These are phyloP conservation scores for Hirschfeldia incana DNA, from an alignment of 345 rosid species.

Conservation along the genomic window DNA sequence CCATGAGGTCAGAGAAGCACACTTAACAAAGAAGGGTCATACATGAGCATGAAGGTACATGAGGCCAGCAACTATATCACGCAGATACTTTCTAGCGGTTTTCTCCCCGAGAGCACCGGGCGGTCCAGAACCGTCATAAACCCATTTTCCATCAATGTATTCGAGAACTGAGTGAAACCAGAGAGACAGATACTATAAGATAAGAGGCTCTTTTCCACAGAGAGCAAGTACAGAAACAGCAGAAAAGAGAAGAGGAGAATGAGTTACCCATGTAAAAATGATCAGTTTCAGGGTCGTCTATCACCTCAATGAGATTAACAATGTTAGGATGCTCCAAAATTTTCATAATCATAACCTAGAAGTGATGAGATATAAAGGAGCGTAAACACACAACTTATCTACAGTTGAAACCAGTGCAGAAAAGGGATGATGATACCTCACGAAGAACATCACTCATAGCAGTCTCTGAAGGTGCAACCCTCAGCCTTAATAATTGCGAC, in stretches of 20 bases:
- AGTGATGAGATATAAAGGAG: slow-evolving; percentile 3
- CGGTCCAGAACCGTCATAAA: slow-evolving; percentile 61
- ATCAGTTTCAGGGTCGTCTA: slow-evolving; percentile 92
- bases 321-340: slow-evolving; percentile 93
- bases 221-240: slow-evolving; percentile 5
- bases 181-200: background rate
- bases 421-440: slow-evolving; percentile 55
- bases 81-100: slow-evolving; percentile 83
- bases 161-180: slow-evolving; percentile 71
- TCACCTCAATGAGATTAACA: slow-evolving; percentile 96
- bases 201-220: background rate
- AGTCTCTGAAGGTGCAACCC: slow-evolving; percentile 97
- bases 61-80: slow-evolving; percentile 84
- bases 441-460: slow-evolving; percentile 98
- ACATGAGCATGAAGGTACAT: slow-evolving; percentile 97
- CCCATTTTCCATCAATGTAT: slow-evolving; percentile 89
- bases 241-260: slow-evolving; percentile 25
- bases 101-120: slow-evolving; percentile 68
- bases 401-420: background rate
- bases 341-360: slow-evolving; percentile 91
- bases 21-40: slow-evolving; percentile 36
- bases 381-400: slow-evolving; percentile 4
- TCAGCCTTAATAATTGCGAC: slow-evolving; percentile 78
- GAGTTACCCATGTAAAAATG: slow-evolving; percentile 94
- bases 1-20: background rate